Evolutionary conservation across 352 stramenopile genomes (phyloP).

Genomic region (Pythium rishiriense): DNA sequence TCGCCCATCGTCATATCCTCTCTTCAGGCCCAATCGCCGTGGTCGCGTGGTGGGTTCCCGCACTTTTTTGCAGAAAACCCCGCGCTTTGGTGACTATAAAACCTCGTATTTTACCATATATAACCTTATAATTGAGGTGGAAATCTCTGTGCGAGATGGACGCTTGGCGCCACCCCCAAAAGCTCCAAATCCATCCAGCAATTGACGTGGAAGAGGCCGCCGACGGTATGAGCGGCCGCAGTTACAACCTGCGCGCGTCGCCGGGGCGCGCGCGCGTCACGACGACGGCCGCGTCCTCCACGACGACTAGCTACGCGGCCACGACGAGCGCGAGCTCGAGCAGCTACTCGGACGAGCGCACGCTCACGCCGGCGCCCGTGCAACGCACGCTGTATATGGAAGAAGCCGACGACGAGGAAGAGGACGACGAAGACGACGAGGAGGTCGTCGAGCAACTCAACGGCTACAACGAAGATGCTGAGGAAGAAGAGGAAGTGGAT

Average conservation of each 20-base stretch:
- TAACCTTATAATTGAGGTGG: constrained; percentile 22
- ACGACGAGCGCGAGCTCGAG: constrained; percentile 21
- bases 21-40: no score
- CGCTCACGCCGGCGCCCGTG: constrained; percentile 53
- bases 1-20: neutral
- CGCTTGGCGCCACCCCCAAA: neutral
- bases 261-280: constrained; percentile 16
- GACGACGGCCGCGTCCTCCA: constrained; percentile 10
- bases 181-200: constrained; percentile 5
- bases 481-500: constrained; percentile 33
- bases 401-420: constrained; percentile 42
- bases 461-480: constrained; percentile 37
- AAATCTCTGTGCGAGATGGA: neutral
- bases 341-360: constrained; percentile 19
- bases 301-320: constrained; percentile 15
- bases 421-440: constrained; percentile 41
- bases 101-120: constrained; percentile 3
- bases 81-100: constrained; percentile 14
- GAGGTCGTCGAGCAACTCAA: constrained; percentile 37
- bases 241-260: constrained; percentile 38
- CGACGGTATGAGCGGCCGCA: constrained; percentile 23
- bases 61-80: constrained; percentile 17
- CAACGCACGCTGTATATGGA: constrained; percentile 60
- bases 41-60: neutral
- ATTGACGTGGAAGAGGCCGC: constrained; percentile 18